phyloP scores from a whole-genome alignment of 2,329 filamentous ascomycete genomes.

The Hymenoscyphus albidus region DNA sequence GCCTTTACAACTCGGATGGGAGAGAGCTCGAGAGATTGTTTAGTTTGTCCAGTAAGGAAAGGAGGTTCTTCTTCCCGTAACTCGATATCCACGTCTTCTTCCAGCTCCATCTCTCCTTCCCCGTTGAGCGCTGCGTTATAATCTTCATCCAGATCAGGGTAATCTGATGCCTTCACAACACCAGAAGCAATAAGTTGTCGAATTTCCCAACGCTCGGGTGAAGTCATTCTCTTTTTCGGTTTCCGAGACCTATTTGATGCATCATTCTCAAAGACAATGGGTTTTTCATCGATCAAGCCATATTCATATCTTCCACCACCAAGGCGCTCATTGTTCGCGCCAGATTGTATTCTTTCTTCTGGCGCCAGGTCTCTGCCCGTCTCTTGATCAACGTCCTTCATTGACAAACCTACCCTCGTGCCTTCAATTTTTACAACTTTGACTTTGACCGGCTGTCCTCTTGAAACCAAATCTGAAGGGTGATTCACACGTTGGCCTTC shows the following conservation, averaged over 20 bases:
- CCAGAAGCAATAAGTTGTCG: slow-evolving; percentile 94
- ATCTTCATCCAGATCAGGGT: slow-evolving; percentile 91
- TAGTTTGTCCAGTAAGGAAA: slow-evolving; percentile 92
- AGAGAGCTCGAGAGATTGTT: slow-evolving; percentile 89
- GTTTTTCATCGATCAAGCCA: slow-evolving; percentile 44
- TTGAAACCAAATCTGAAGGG: slow-evolving; percentile 79
- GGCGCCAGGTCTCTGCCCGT: slow-evolving; percentile 81
- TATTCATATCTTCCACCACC: slow-evolving; percentile 63
- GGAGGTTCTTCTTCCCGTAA: slow-evolving; percentile 94
- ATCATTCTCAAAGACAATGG: slow-evolving; percentile 62
- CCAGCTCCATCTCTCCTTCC: slow-evolving; percentile 83
- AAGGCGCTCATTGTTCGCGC: slow-evolving; percentile 82
- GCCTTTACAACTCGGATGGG: slow-evolving; percentile 97
- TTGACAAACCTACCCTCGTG: slow-evolving; percentile 78
- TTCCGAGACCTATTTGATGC: slow-evolving; percentile 49
- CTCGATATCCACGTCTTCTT: slow-evolving; percentile 96
- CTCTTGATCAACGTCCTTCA: slow-evolving; percentile 94
- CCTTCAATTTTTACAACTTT: slow-evolving; percentile 88
- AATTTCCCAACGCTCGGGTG: slow-evolving; percentile 96
- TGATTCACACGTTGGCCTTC: slow-evolving; percentile 85
- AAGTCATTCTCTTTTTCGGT: slow-evolving; percentile 89
- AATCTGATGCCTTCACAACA: slow-evolving; percentile 86
- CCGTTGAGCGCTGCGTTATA: slow-evolving; percentile 84
- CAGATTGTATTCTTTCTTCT: slow-evolving; percentile 73
- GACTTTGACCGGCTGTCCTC: slow-evolving; percentile 82